These are phyloP conservation scores for Solanum aculeatissimum DNA, from an alignment of 305 asterid species.

Conservation along the genomic window DNA sequence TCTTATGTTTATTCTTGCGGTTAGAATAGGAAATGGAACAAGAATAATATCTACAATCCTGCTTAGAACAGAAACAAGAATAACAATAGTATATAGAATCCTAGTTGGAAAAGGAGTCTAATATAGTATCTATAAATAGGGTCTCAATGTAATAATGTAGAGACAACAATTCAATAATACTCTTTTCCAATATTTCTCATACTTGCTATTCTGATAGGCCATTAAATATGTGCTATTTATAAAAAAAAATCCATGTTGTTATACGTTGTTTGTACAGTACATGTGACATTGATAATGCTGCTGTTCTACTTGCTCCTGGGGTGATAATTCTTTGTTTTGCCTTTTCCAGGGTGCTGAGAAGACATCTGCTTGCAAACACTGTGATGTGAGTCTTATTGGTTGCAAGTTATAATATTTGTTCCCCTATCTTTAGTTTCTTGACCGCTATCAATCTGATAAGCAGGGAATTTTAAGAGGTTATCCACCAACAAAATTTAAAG, in stretches of 20 bases:
- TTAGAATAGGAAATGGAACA: too few species aligned
- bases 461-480: constrained; percentile 56
- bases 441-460: constrained; percentile 22
- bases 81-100: too few species aligned
- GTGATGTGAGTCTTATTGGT: constrained; percentile 54
- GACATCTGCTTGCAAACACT: constrained; percentile 62
- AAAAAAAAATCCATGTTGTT: neutral
- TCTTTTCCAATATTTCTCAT: too few species aligned
- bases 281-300: neutral
- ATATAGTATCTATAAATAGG: too few species aligned
- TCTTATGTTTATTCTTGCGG: neutral
- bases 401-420: constrained; percentile 4
- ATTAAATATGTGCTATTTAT: neutral
- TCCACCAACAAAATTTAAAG: constrained; percentile 69
- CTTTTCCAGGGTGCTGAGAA: constrained; percentile 38
- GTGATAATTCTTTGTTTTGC: constrained; percentile 16
- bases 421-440: constrained; percentile 6
- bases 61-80: too few species aligned
- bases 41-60: too few species aligned
- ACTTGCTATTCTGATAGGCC: neutral
- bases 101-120: too few species aligned
- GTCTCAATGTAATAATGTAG: too few species aligned
- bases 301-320: neutral
- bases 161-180: too few species aligned
- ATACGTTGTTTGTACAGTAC: neutral